phyloP scores from a whole-genome alignment of 129 eudicot genomes.

The Centrapalus pauciflorus region DNA sequence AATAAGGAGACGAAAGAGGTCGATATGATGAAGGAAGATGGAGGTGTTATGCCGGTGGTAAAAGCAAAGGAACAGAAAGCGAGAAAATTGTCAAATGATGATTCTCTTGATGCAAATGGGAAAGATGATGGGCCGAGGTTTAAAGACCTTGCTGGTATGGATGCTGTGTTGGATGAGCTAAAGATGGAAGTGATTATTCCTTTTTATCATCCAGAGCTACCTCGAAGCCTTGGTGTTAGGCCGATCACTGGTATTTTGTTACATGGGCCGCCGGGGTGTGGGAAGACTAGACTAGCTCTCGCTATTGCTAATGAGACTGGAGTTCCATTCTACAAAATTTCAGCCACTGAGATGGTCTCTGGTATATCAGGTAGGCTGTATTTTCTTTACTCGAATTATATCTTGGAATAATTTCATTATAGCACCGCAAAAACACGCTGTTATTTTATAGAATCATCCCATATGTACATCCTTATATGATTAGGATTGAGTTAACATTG shows the following conservation, averaged over 20 bases:
- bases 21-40: slow-evolving; percentile 26
- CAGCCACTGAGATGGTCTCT: slow-evolving; percentile 91
- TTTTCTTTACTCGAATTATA: background rate
- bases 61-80: slow-evolving; percentile 5
- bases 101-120: slow-evolving; percentile 12
- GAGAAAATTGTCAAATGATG: slow-evolving; percentile 13
- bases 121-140: slow-evolving; percentile 53
- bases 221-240: slow-evolving; percentile 48
- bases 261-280: slow-evolving; percentile 98
- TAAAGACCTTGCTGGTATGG: slow-evolving; percentile 89
- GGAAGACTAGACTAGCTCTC: slow-evolving; percentile 85
- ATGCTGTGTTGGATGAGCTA: slow-evolving; percentile 59
- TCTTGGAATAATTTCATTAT: background rate
- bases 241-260: slow-evolving; percentile 78
- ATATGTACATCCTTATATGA: no score
- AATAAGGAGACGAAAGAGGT: slow-evolving; percentile 27
- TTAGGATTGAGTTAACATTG: no score
- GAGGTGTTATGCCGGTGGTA: slow-evolving; percentile 5
- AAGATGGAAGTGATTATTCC: slow-evolving; percentile 81
- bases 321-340: slow-evolving; percentile 75
- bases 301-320: slow-evolving; percentile 95
- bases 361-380: slow-evolving; percentile 66
- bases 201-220: slow-evolving; percentile 56
- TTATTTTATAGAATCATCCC: no score
- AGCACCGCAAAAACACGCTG: background rate